Percentiles rank a stretch among this genome's conserved stretches.
Evolutionary conservation across 148 eudicot genomes (phyloP).

Genomic region (Rhododendron kiyosumense): DNA sequence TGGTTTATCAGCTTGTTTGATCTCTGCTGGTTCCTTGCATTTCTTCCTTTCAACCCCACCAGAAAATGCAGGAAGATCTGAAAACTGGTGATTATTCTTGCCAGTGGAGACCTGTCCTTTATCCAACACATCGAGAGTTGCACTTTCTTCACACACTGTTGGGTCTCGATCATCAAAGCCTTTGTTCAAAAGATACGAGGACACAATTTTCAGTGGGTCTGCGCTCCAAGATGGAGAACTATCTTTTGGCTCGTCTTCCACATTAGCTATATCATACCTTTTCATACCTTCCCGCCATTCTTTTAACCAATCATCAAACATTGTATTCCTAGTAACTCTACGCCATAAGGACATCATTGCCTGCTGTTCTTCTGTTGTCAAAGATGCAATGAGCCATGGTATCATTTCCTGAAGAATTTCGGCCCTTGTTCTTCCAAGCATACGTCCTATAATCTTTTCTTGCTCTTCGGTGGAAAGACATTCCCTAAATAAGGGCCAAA

Average conservation of each 20-base stretch:
- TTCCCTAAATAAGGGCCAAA: conserved; percentile 73
- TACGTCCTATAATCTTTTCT: conserved; percentile 66
- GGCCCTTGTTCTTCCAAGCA: conserved; percentile 86
- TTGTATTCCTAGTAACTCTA: conserved; percentile 63
- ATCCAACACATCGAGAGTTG: conserved; percentile 23
- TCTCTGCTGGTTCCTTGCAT: conserved; percentile 16
- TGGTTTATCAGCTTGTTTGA: conserved; percentile 19
- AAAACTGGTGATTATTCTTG: conserved; percentile 25
- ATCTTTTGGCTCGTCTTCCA: conserved; percentile 27
- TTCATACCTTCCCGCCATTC: conserved; percentile 90
- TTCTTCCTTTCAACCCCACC: conserved; percentile 32
- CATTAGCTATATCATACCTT: conserved; percentile 22
- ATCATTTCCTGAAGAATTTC: conserved; percentile 76
- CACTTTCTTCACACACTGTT: conserved; percentile 14
- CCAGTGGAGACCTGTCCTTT: conserved; percentile 21
- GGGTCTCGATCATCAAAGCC: conserved; percentile 18
- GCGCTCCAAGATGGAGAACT: conserved; percentile 25
- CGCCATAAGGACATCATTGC: conserved; percentile 70
- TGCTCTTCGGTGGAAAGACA: conserved; percentile 76
- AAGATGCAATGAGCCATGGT: conserved; percentile 70
- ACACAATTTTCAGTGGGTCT: conserved; percentile 38
- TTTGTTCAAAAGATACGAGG: conserved; percentile 28
- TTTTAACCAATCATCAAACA: conserved; percentile 77
- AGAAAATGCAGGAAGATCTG: conserved; percentile 18
- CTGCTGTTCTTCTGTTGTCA: conserved; percentile 63